Conservation (phyloP, 2,329 filamentous ascomycete genomes). For the Colletotrichum limetticola region DNA sequence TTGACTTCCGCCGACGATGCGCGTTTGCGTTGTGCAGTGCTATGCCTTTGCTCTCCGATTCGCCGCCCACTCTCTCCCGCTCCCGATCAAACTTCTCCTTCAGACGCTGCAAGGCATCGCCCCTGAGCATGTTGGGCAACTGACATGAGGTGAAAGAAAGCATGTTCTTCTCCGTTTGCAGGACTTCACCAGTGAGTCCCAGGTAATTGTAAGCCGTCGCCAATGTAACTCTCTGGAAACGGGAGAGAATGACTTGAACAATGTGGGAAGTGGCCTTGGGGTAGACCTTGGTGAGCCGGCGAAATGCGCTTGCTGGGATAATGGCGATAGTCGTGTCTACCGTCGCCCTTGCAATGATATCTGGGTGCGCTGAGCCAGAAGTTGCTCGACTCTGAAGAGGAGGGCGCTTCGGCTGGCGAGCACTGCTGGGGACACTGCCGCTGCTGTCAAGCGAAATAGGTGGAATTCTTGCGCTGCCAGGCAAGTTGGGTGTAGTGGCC, state of each 20-base stretch:
- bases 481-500: constrained; percentile 19
- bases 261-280: constrained; percentile 97
- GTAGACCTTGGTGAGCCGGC: constrained; percentile 90
- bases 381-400: constrained; percentile 53
- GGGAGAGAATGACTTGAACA: constrained; percentile 94
- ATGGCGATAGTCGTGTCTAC: constrained; percentile 98
- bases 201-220: constrained; percentile 95
- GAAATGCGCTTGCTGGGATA: constrained; percentile 95
- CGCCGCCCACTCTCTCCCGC: constrained; percentile 80
- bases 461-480: constrained; percentile 67
- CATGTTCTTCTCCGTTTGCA: constrained; percentile 94
- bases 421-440: background rate
- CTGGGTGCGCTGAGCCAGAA: constrained; percentile 88
- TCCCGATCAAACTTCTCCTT: constrained; percentile 95
- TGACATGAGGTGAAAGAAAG: constrained; percentile 92
- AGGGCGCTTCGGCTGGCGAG: constrained; percentile 47
- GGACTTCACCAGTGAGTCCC: constrained; percentile 88
- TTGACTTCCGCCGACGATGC: constrained; percentile 76
- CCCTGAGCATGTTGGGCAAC: constrained; percentile 88
- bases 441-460: constrained; percentile 70
- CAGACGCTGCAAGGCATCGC: constrained; percentile 81
- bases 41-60: constrained; percentile 91
- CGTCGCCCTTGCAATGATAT: constrained; percentile 95
- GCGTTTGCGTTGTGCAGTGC: constrained; percentile 85
- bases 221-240: constrained; percentile 93